These are phyloP conservation scores for Blastobotrys elegans DNA, from an alignment of 1,139 yeast genomes.

Conservation along the genomic window DNA sequence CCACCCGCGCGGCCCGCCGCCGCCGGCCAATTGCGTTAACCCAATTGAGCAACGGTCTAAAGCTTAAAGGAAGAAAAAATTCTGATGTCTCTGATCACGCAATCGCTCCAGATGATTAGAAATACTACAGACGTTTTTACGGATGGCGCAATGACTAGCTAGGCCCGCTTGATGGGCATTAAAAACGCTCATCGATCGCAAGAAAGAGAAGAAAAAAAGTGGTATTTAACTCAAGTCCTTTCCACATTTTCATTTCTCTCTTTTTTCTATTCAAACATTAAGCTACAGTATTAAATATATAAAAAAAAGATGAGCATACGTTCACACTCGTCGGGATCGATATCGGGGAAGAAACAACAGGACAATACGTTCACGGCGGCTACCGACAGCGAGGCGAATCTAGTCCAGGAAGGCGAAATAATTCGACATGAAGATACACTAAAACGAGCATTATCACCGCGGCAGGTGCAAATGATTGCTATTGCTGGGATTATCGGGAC, in stretches of 20 bases:
- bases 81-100: constrained; percentile 4
- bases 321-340: not conserved
- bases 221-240: not conserved
- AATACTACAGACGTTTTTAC: not conserved
- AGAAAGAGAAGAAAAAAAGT: not conserved
- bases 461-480: constrained; percentile 46
- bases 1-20: too few species aligned
- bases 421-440: constrained; percentile 21
- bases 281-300: too few species aligned
- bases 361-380: not conserved
- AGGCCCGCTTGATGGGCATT: too few species aligned
- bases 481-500: constrained; percentile 47
- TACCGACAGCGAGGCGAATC: constrained; percentile 7
- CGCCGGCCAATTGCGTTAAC: too few species aligned
- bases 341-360: not conserved
- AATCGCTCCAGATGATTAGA: not conserved
- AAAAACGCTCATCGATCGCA: not conserved
- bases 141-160: not conserved
- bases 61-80: too few species aligned
- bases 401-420: constrained; percentile 42
- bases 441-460: constrained; percentile 42
- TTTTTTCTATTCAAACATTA: not conserved
- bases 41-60: too few species aligned
- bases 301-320: constrained; percentile 1
- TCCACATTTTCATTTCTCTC: not conserved